Percentiles rank a stretch among this genome's conserved stretches.
Evolutionary conservation across 1,284 basidiomycete species (phyloP).

Genomic region (Ceratobasidium sp.): DNA sequence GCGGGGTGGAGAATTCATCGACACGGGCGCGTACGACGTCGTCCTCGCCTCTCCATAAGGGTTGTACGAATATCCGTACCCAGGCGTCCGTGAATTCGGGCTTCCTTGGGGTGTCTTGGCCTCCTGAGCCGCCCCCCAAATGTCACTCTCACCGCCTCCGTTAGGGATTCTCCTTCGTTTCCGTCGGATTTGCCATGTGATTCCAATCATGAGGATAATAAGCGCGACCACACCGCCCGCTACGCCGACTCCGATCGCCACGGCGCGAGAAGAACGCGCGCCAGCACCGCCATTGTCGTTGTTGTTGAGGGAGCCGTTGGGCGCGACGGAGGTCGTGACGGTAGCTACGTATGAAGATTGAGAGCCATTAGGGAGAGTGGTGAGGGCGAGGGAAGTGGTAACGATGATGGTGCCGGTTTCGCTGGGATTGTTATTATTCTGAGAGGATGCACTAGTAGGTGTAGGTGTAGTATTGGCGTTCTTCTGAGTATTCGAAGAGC

Average conservation of each 20-base stretch:
- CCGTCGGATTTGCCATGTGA: constrained; percentile 42
- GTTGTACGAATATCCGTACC: constrained; percentile 29
- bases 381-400: constrained; percentile 6
- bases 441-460: not conserved
- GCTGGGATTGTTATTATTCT: constrained; percentile 20
- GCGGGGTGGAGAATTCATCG: constrained; percentile 24
- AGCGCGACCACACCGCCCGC: constrained; percentile 35
- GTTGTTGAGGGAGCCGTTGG: constrained; percentile 36
- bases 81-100: not conserved
- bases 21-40: constrained; percentile 29
- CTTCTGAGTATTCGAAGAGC: constrained; percentile 4
- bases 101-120: not conserved
- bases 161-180: constrained; percentile 9
- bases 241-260: constrained; percentile 41
- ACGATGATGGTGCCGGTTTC: constrained; percentile 30
- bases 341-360: constrained; percentile 10
- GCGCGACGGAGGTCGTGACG: constrained; percentile 20
- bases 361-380: constrained; percentile 34
- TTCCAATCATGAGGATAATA: constrained; percentile 37
- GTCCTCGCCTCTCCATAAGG: constrained; percentile 30
- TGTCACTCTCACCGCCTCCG: not conserved
- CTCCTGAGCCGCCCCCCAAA: constrained; percentile 9
- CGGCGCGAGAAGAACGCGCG: constrained; percentile 1
- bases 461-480: not conserved
- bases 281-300: constrained; percentile 15